These are phyloP conservation scores for Saccharomycopsis sp. DNA, from an alignment of 805 yeast genomes.

Conservation along the genomic window DNA sequence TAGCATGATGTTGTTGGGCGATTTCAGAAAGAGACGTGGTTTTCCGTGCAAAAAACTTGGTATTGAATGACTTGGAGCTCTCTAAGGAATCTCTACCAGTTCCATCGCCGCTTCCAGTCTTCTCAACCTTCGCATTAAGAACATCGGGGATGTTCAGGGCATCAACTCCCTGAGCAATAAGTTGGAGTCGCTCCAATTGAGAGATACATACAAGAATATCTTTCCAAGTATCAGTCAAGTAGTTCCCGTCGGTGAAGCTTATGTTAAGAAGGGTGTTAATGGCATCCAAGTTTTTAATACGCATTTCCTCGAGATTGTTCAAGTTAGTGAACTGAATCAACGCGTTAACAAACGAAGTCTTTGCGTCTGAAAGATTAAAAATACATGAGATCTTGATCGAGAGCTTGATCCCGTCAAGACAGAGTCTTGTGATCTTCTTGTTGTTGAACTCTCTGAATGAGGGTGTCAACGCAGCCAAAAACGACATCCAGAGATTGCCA, in stretches of 20 bases:
- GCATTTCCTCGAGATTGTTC: constrained; percentile 71
- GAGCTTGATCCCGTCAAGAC: constrained; percentile 81
- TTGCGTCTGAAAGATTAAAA: constrained; percentile 77
- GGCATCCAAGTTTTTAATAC: constrained; percentile 74
- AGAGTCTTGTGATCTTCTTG: constrained; percentile 54
- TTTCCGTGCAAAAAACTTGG: constrained; percentile 26
- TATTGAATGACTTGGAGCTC: constrained; percentile 43
- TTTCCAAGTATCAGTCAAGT: constrained; percentile 72
- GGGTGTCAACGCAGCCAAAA: constrained; percentile 88
- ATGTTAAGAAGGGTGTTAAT: constrained; percentile 65
- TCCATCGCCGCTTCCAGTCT: constrained; percentile 26
- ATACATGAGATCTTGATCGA: constrained; percentile 79
- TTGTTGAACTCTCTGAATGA: constrained; percentile 88
- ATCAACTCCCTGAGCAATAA: constrained; percentile 81
- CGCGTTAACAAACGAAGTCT: constrained; percentile 85
- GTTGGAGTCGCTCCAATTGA: constrained; percentile 84
- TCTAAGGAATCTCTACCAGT: constrained; percentile 44
- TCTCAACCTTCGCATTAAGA: constrained; percentile 45
- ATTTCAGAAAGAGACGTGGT: constrained; percentile 51
- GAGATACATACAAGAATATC: constrained; percentile 77
- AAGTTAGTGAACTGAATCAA: constrained; percentile 80
- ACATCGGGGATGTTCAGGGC: constrained; percentile 84
- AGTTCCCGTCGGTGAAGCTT: constrained; percentile 75
- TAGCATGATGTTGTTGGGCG: constrained; percentile 64
- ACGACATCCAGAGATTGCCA: constrained; percentile 95